Evolutionary conservation across 805 yeast species (phyloP), one percentile per base, ranked within the genome.

Genomic region (Teunomyces panamensis): DNA sequence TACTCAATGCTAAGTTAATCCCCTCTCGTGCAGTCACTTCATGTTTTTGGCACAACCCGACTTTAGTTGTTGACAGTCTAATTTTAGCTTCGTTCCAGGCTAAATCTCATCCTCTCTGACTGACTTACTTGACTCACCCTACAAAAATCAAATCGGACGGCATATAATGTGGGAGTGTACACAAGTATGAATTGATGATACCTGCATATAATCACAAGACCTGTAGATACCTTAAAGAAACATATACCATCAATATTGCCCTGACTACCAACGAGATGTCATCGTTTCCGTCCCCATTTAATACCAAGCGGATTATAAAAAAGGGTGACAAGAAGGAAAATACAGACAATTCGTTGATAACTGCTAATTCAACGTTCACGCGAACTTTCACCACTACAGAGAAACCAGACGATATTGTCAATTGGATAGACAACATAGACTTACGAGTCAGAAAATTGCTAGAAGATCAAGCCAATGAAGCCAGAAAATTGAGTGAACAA

Each of bases 391-490:
- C 30, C 28, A 35, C 16, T 8, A 43, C 33, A 11, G 43, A 42
- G 26, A 37, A 47, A 3, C 43, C 58, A 2, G 56, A 56, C 24
- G 65, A 62, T 11, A 30, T 68, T 20, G 52, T 67, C 6, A 45
- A 52, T 17, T 68, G 73, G 73, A 67, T 68, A 11, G 66, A 62
- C 42, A 49, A 49, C 28, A 52, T 67, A 30, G 60, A 64, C 30
- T n/a, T 36, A 2, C 50, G 69, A 34, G 49, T 57, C 30, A 51
- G 56, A 30, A 29, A 39, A 5, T 52, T 64, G 3, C 36, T 64
- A 14, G 41, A 49, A 13, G 42, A 41, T 3, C 67, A 67, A 44
- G 28, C 53, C 9, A 41, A 49, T 5, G 62, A 62, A 32, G 30
- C 52, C 6, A 39, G 49, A 9, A 39, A 43, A 3, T 53, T 65